Conservation (phyloP, 2,329 filamentous ascomycete species). For the Calonectria pseudoreteaudii region DNA sequence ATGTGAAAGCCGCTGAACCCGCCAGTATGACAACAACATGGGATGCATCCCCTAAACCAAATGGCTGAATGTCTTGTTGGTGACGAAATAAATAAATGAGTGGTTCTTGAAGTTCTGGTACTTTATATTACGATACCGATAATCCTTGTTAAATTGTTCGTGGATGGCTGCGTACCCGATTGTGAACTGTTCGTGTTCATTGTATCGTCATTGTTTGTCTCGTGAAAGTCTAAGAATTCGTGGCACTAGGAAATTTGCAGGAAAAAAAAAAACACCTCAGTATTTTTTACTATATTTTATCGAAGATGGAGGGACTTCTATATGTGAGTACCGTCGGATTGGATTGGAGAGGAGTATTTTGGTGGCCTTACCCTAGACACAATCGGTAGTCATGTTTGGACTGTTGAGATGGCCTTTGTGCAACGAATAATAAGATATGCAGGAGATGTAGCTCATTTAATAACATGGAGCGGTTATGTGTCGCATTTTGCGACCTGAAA, state of each 20-base stretch:
- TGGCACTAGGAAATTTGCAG: background rate
- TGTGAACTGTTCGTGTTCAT: no score
- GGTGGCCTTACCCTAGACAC: background rate
- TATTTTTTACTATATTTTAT: background rate
- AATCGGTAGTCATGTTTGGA: background rate
- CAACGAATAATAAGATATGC: background rate
- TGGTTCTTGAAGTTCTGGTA: background rate
- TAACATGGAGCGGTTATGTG: background rate
- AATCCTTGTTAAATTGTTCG: background rate
- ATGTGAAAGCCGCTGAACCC: background rate
- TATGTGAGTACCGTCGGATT: background rate
- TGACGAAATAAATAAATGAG: background rate
- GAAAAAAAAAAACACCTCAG: background rate
- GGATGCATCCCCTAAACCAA: background rate
- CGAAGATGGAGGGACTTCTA: background rate
- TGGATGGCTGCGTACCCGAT: no score
- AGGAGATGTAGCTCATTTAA: background rate
- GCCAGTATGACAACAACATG: background rate
- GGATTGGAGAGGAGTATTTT: background rate
- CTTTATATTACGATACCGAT: background rate
- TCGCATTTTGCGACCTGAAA: background rate
- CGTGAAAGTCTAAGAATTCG: background rate
- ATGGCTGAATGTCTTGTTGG: background rate
- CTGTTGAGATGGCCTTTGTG: background rate
- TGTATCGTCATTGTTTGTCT: background rate